Percentiles rank a stretch among this genome's conserved stretches.
Conservation (phyloP, 306 rosid genomes). For the Quercus mongolica region DNA sequence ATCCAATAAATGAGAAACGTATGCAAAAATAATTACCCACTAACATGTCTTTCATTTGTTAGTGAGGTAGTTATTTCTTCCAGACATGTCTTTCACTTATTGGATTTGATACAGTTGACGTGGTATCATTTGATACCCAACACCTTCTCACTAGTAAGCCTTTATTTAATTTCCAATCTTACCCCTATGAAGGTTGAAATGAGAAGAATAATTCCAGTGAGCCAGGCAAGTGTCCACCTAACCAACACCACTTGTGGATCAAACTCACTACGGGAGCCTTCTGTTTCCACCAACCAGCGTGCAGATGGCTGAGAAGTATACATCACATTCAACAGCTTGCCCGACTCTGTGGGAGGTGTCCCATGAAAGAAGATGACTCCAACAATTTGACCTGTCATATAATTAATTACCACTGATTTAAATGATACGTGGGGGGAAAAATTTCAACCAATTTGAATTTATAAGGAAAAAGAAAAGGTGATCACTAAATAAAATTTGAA, state of each 20-base stretch:
- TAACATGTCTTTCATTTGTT: too few relatives aligned
- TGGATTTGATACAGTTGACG: too few relatives aligned
- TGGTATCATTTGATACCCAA: too few relatives aligned
- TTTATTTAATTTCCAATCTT: slow-evolving; percentile 23
- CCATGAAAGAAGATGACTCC: slow-evolving; percentile 63
- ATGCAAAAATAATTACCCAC: too few relatives aligned
- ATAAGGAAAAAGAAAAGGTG: background rate
- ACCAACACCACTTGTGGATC: slow-evolving; percentile 52
- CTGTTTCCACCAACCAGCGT: slow-evolving; percentile 65
- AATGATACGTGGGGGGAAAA: slow-evolving; percentile 1
- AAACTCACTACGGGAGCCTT: slow-evolving; percentile 15
- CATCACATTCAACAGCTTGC: slow-evolving; percentile 50
- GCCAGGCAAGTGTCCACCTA: slow-evolving; percentile 78
- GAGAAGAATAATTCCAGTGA: slow-evolving; percentile 79
- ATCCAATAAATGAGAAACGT: too few relatives aligned
- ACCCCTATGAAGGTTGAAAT: slow-evolving; percentile 89
- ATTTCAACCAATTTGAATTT: background rate
- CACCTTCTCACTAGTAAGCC: too few relatives aligned
- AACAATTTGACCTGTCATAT: slow-evolving; percentile 86
- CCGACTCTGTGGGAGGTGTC: slow-evolving; percentile 34
- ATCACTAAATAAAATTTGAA: background rate
- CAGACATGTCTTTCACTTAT: too few relatives aligned
- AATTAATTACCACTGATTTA: slow-evolving; percentile 17
- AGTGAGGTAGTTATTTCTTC: too few relatives aligned
- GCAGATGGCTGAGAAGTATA: slow-evolving; percentile 45